A percentile compares a stretch with the other conserved stretches of the same genome.
Evolutionary conservation across 2,329 filamentous ascomycete genomes (phyloP).

Genomic region (Ophiostoma tasmaniense): DNA sequence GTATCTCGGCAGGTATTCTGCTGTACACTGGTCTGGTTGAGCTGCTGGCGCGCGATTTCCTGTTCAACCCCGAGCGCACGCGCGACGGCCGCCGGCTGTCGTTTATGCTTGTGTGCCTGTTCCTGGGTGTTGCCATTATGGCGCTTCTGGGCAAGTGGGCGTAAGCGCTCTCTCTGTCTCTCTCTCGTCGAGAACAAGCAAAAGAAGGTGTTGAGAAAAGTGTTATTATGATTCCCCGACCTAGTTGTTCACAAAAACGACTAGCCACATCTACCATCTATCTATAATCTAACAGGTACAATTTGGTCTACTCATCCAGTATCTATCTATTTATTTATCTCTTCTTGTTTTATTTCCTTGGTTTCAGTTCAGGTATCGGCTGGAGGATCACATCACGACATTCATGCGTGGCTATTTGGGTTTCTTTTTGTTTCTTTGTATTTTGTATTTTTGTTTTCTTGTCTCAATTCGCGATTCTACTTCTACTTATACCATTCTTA

Average conservation of each 20-base stretch:
- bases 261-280: background rate
- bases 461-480: background rate
- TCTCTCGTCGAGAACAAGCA: no score
- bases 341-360: background rate
- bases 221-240: background rate
- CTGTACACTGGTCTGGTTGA: slow-evolving; percentile 95
- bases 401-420: background rate
- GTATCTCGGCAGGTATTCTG: slow-evolving; percentile 81
- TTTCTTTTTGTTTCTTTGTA: background rate
- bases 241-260: background rate
- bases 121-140: slow-evolving; percentile 69
- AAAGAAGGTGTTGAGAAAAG: background rate
- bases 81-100: slow-evolving; percentile 60
- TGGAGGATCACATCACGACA: background rate
- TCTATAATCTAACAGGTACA: background rate
- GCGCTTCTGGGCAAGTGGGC: slow-evolving; percentile 81
- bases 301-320: background rate
- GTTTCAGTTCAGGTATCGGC: background rate
- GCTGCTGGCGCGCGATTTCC: slow-evolving; percentile 90
- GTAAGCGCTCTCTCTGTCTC: slow-evolving; percentile 36
- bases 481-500: background rate
- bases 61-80: slow-evolving; percentile 85
- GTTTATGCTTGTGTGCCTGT: slow-evolving; percentile 64
- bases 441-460: background rate
- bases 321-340: background rate